These are phyloP conservation scores for Kalanchoe fedtschenkoi DNA, from an alignment of 164 flowering plant genomes.

Conservation along the genomic window DNA sequence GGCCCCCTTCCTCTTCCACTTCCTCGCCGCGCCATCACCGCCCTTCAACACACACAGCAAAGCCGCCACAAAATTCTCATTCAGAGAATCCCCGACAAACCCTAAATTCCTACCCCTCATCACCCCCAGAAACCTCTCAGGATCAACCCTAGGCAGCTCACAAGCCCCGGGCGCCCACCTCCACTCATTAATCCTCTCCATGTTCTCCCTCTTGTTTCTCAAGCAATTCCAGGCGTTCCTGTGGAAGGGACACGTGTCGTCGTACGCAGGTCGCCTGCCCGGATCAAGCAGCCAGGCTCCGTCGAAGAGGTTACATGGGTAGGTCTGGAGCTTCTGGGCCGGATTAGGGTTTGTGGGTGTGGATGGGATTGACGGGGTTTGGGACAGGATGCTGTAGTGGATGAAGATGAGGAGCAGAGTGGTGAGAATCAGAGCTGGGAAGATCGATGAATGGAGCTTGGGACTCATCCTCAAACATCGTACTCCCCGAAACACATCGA, in stretches of 20 bases:
- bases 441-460: slow-evolving; percentile 23
- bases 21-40: slow-evolving; percentile 64
- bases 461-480: slow-evolving; percentile 23
- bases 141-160: slow-evolving; percentile 39
- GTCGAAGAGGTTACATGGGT: slow-evolving; percentile 46
- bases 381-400: slow-evolving; percentile 39
- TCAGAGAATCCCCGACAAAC: slow-evolving; percentile 89
- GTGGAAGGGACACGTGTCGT: slow-evolving; percentile 73
- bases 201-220: slow-evolving; percentile 59
- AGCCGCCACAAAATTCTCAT: slow-evolving; percentile 77
- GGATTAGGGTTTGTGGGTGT: slow-evolving; percentile 8
- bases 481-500: slow-evolving; percentile 1
- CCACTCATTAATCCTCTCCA: slow-evolving; percentile 76
- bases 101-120: slow-evolving; percentile 72
- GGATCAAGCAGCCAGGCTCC: slow-evolving; percentile 61
- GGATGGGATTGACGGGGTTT: slow-evolving; percentile 16
- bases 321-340: slow-evolving; percentile 9
- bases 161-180: slow-evolving; percentile 72
- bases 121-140: slow-evolving; percentile 38
- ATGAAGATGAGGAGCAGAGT: slow-evolving; percentile 34
- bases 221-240: slow-evolving; percentile 89
- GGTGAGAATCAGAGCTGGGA: slow-evolving; percentile 35
- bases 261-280: slow-evolving; percentile 38
- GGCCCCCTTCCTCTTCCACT: slow-evolving; percentile 92
- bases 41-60: slow-evolving; percentile 56